Percentiles rank a stretch among this genome's conserved stretches.
Conservation (phyloP, 2,329 filamentous ascomycete genomes). For the Fusarium musae region DNA sequence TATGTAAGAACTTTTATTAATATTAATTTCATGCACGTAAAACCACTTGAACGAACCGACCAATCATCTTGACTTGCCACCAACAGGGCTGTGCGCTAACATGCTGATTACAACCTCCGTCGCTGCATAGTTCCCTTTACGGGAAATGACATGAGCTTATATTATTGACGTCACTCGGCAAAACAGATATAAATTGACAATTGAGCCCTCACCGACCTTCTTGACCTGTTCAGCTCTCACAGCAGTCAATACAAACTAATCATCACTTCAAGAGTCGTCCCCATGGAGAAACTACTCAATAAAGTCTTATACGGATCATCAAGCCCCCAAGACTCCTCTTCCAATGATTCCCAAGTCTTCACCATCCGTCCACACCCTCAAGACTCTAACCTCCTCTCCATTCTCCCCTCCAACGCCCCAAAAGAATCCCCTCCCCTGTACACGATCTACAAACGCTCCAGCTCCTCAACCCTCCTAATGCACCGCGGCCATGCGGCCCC, state of each 20-base stretch:
- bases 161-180: not conserved
- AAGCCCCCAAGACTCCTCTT: not conserved
- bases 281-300: slow-evolving; percentile 25
- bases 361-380: slow-evolving; percentile 14
- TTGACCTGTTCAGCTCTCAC: not conserved
- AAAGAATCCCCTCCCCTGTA: slow-evolving; percentile 35
- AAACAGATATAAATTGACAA: not conserved
- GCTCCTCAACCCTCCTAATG: slow-evolving; percentile 28
- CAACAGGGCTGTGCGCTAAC: not conserved
- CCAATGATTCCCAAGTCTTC: slow-evolving; percentile 18
- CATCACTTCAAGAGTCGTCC: not conserved
- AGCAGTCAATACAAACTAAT: not conserved
- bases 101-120: not conserved
- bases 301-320: slow-evolving; percentile 25
- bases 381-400: slow-evolving; percentile 10
- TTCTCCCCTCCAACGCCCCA: slow-evolving; percentile 24
- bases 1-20: fast-evolving
- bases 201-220: not conserved
- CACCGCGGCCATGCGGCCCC: slow-evolving; percentile 27
- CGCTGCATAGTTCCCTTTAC: not conserved
- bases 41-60: not conserved
- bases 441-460: slow-evolving; percentile 23
- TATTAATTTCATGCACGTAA: not conserved
- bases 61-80: not conserved
- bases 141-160: not conserved